These are phyloP conservation scores for Neurospora tetrasperma DNA, from an alignment of 495 filamentous ascomycete species.

Conservation along the genomic window DNA sequence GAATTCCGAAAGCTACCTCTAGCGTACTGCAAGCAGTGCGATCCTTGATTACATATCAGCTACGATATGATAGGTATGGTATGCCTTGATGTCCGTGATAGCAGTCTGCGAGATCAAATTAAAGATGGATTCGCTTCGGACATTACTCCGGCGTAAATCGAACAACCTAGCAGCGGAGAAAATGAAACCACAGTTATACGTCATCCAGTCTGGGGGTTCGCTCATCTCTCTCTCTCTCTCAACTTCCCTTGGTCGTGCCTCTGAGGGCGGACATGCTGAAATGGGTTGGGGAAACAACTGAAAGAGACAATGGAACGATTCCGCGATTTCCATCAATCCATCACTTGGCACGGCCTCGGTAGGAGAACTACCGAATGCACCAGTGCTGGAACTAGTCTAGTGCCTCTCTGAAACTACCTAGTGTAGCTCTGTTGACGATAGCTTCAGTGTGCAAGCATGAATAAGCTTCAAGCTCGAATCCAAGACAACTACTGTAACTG, in stretches of 20 bases:
- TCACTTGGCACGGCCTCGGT: background rate
- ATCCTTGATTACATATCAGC: too few species aligned
- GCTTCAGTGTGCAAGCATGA: background rate
- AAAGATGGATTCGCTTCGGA: background rate
- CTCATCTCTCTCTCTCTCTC: too few species aligned
- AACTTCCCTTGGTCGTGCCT: too few species aligned
- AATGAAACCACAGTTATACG: background rate
- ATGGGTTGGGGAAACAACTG: too few species aligned
- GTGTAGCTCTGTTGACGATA: background rate
- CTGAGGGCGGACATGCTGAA: too few species aligned
- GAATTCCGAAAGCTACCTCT: too few species aligned
- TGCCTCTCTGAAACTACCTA: background rate
- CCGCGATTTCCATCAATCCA: too few species aligned
- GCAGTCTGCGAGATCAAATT: background rate
- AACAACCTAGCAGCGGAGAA: background rate
- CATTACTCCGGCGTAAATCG: background rate
- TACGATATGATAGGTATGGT: too few species aligned
- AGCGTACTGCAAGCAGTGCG: too few species aligned
- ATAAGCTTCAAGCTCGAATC: background rate
- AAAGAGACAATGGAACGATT: too few species aligned
- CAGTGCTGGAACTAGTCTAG: background rate
- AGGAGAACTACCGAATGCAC: background rate
- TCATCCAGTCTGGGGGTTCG: background rate
- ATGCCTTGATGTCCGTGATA: background rate
- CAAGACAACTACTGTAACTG: background rate